Evolutionary conservation across 306 rosid species (phyloP), one percentile per base, ranked within the genome.

Genomic region (Citrullus amarus): DNA sequence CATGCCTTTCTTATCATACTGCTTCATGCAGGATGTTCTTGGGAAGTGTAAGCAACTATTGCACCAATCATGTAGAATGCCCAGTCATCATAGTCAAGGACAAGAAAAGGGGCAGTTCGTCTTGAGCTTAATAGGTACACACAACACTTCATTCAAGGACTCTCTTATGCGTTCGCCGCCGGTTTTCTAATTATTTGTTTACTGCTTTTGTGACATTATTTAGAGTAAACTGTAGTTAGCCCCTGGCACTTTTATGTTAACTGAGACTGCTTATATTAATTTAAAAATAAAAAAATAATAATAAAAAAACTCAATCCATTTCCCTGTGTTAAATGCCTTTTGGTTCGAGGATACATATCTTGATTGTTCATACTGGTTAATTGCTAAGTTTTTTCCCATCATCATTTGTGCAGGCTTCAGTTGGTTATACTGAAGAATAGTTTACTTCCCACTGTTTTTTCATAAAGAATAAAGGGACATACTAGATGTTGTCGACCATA

Each of bases 21-120:
- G 56, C 38, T 44, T 12, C 12, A 13, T 16, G 20, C 91, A 94
- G 97, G 94, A 94, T 94, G 93, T 92, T 94, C 86, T 81, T 94
- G 79, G 98, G 94, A 80, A 94, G 98, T 84, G 96, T 94, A 36
- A 94, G 97, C 88, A 90, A 89, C 89, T 92, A 87, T 75, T 94
- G 96, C 51, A 83, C 90, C 77, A 90, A 89, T 83, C 88, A 92
- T 83, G 92, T 86, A 28, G 83, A 71, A 34, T 92, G 98, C 80
- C 92, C 98, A 3, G 91, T 94, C 51, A 85, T 86, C 78, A 85
- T 94, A 77, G 84, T 88, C 80, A 94, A 94, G 85, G 86, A 80
- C 81, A 87, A 88, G 48, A 15, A 50, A 50, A 30, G 1, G 67
- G 85, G 66, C 41, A 55, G 48, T 70, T 81, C 79, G 50, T 80